Percentiles rank a stretch among this genome's conserved stretches.
These are phyloP conservation scores for Knufia petricola DNA, from an alignment of 2,329 filamentous ascomycete genomes.

Conservation along the genomic window DNA sequence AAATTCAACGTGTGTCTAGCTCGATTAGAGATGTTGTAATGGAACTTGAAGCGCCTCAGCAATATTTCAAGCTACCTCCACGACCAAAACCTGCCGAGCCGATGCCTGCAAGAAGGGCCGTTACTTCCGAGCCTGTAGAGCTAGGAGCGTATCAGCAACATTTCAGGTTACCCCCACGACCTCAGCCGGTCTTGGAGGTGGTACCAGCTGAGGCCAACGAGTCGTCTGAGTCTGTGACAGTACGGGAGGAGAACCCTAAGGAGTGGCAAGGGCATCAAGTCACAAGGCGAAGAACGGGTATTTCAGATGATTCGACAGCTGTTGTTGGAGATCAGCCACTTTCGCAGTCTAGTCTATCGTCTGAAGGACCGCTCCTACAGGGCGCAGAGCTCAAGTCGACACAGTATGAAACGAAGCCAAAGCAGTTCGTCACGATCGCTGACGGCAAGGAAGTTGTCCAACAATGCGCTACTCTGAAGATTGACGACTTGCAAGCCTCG, in stretches of 20 bases:
- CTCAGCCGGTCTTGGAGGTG: neutral
- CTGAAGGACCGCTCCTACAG: neutral
- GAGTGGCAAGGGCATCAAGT: too few species aligned
- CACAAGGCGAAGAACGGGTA: neutral
- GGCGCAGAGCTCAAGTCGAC: neutral
- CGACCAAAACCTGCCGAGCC: constrained; percentile 2
- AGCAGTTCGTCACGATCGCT: too few species aligned
- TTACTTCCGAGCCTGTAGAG: too few species aligned
- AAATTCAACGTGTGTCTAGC: neutral
- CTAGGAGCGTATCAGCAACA: constrained; percentile 16
- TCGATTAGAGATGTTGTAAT: neutral
- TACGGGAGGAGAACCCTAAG: too few species aligned
- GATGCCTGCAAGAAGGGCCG: neutral
- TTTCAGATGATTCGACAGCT: neutral
- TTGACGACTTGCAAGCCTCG: neutral
- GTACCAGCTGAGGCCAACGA: neutral
- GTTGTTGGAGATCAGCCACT: neutral
- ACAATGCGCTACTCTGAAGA: neutral
- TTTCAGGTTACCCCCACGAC: constrained; percentile 12
- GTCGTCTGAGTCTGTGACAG: neutral
- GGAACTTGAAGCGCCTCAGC: constrained; percentile 17
- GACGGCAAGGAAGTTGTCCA: neutral
- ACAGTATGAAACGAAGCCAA: neutral
- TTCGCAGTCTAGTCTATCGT: neutral
- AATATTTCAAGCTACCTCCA: constrained; percentile 18